phyloP scores from a whole-genome alignment of 1,284 basidiomycete genomes.

The Ceraceosorus bombacis region DNA sequence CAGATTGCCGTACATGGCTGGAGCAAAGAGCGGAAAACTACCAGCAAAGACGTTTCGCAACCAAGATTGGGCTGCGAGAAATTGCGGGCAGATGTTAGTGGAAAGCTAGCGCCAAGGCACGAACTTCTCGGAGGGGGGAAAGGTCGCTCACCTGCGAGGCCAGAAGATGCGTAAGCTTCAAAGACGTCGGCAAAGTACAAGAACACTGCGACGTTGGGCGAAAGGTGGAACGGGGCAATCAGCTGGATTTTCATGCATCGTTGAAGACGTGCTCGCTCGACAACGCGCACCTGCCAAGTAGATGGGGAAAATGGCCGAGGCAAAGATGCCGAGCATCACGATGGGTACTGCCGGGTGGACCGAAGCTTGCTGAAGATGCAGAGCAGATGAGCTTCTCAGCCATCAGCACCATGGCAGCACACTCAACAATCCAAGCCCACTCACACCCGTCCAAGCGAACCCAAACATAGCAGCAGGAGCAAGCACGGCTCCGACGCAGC shows the following conservation, averaged over 20 bases:
- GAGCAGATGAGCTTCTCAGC: neutral
- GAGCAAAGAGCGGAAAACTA: conserved; percentile 25
- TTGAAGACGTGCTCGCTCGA: too few relatives aligned
- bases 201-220: conserved; percentile 18
- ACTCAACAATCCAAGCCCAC: conserved; percentile 10
- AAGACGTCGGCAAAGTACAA: conserved; percentile 34
- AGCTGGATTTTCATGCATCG: too few relatives aligned
- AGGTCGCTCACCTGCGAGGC: conserved; percentile 11
- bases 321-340: conserved; percentile 26
- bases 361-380: neutral
- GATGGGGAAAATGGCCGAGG: conserved; percentile 21
- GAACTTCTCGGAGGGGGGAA: too few relatives aligned
- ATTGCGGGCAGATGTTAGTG: too few relatives aligned
- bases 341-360: conserved; percentile 24
- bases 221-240: too few relatives aligned
- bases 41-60: conserved; percentile 32
- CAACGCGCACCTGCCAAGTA: neutral
- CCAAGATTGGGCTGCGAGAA: conserved; percentile 26
- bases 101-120: too few relatives aligned
- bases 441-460: conserved; percentile 27
- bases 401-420: neutral
- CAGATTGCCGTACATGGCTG: conserved; percentile 21
- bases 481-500: conserved; percentile 25
- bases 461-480: conserved; percentile 31
- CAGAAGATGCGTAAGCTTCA: conserved; percentile 44